phyloP scores from a whole-genome alignment of 2,329 filamentous ascomycete genomes.

The Zymoseptoria brevis region DNA sequence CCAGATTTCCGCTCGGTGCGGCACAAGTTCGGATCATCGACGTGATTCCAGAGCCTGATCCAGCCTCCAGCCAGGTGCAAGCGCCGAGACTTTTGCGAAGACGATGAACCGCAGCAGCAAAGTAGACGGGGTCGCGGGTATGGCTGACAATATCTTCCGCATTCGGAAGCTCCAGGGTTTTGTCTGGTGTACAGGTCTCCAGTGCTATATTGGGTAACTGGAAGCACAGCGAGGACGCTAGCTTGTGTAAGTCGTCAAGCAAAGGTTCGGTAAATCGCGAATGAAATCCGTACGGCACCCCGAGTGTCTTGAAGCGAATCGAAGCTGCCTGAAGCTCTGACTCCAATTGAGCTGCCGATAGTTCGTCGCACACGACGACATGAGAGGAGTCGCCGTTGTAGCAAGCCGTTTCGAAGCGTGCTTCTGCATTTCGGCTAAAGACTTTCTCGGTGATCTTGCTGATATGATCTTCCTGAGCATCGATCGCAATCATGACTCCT shows the following conservation, averaged over 20 bases:
- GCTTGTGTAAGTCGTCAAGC: not conserved
- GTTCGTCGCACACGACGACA: slow-evolving; percentile 1
- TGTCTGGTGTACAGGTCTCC: not conserved
- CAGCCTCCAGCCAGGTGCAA: slow-evolving; percentile 9
- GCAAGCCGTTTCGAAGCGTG: slow-evolving; percentile 8
- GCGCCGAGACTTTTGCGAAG: not conserved
- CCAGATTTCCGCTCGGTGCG: not conserved
- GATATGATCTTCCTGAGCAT: slow-evolving; percentile 1
- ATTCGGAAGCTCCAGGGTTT: not conserved
- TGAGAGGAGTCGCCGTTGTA: slow-evolving; percentile 9
- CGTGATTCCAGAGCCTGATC: slow-evolving; percentile 9
- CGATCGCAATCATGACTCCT: slow-evolving; percentile 10
- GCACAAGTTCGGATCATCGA: slow-evolving; percentile 1
- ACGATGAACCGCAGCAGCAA: slow-evolving; percentile 4
- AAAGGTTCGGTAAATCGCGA: slow-evolving; percentile 9
- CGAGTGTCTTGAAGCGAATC: slow-evolving; percentile 6
- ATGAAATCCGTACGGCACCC: slow-evolving; percentile 11
- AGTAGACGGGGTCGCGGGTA: slow-evolving; percentile 7
- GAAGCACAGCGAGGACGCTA: slow-evolving; percentile 3
- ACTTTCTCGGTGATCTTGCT: not conserved
- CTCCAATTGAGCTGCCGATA: not conserved
- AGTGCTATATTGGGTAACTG: slow-evolving; percentile 1
- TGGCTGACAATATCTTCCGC: slow-evolving; percentile 1
- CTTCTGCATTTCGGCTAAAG: not conserved
- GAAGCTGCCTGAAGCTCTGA: not conserved